These are phyloP conservation scores for Reutealis trisperma DNA, from an alignment of 345 rosid genomes.

Conservation along the genomic window DNA sequence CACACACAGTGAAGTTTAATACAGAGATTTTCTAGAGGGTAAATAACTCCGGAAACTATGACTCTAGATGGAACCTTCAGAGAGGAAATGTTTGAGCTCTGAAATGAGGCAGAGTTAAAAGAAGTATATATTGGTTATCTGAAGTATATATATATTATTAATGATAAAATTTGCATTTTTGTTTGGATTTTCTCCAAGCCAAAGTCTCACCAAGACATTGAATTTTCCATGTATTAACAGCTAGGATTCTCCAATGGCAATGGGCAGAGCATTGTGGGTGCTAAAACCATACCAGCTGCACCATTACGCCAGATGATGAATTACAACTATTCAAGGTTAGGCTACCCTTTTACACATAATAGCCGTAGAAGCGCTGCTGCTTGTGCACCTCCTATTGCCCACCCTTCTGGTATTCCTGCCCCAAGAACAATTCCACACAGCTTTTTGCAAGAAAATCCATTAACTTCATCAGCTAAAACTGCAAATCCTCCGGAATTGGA, in stretches of 20 bases:
- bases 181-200: background rate
- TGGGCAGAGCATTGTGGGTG: slow-evolving; percentile 4
- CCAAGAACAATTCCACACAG: slow-evolving; percentile 2
- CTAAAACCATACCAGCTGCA: background rate
- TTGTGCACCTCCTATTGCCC: background rate
- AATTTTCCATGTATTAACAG: slow-evolving; percentile 1
- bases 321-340: slow-evolving; percentile 14
- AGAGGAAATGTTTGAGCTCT: background rate
- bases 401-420: slow-evolving; percentile 24
- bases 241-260: background rate
- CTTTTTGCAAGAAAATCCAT: background rate
- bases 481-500: slow-evolving; percentile 20
- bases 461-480: background rate
- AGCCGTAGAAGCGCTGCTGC: background rate
- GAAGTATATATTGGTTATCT: too few relatives aligned
- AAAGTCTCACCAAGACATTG: background rate
- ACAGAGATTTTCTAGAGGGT: too few relatives aligned
- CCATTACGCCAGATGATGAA: background rate
- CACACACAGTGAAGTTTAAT: background rate
- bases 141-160: too few relatives aligned
- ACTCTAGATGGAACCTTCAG: background rate
- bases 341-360: background rate
- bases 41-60: background rate
- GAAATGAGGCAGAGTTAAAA: background rate
- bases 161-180: background rate